Evolutionary conservation across 257 asterid species (phyloP).

Genomic region (Oldenlandia corymbosa): DNA sequence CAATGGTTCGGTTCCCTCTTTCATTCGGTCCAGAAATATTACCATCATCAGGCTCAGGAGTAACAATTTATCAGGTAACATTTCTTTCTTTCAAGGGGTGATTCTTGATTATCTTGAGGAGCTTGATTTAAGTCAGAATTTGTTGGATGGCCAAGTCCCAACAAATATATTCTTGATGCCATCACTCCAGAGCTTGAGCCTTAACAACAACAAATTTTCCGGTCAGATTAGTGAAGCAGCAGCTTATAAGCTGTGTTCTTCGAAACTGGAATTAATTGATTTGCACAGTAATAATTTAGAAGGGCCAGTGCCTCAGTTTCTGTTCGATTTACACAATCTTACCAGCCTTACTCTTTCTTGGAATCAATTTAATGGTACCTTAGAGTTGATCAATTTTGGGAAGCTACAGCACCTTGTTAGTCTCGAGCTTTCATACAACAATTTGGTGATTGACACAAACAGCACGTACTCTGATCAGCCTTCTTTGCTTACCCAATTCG

Average conservation of each 20-base stretch:
- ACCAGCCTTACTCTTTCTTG: constrained; percentile 25
- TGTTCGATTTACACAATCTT: constrained; percentile 34
- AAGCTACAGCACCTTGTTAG: constrained; percentile 5
- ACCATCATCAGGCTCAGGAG: constrained; percentile 2
- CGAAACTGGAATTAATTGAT: constrained; percentile 26
- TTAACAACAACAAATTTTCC: constrained; percentile 39
- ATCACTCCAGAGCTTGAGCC: constrained; percentile 14
- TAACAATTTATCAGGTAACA: constrained; percentile 35
- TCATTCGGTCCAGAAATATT: constrained; percentile 35
- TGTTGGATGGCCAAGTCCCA: constrained; percentile 38
- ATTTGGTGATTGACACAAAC: constrained; percentile 14
- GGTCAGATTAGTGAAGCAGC: constrained; percentile 25
- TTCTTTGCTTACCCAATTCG: constrained; percentile 17
- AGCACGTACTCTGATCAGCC: background rate
- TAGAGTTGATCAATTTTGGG: constrained; percentile 11
- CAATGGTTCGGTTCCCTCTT: constrained; percentile 41
- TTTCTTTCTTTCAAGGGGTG: constrained; percentile 32
- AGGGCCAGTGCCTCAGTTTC: constrained; percentile 45
- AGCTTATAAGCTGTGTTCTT: background rate
- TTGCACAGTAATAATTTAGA: constrained; percentile 35
- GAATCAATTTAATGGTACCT: constrained; percentile 42
- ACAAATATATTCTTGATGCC: constrained; percentile 39
- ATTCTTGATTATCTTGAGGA: constrained; percentile 34
- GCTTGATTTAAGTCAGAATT: constrained; percentile 39
- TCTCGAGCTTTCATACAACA: constrained; percentile 32